Conservation (phyloP, 2,329 filamentous ascomycete species). For the Cordyceps javanica region DNA sequence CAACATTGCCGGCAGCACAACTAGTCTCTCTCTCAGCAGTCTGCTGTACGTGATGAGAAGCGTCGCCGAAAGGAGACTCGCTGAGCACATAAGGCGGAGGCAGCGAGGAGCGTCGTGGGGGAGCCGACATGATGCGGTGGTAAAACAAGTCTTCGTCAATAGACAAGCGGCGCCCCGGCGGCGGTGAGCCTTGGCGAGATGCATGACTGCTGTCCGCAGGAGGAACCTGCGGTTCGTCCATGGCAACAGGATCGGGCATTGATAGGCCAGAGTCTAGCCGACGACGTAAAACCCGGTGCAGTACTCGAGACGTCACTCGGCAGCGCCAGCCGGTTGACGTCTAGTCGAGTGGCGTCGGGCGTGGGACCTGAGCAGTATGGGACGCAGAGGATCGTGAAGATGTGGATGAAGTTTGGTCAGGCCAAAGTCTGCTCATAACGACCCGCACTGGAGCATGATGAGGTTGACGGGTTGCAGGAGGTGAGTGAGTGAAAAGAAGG, state of each 20-base stretch:
- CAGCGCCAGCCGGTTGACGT: conserved; percentile 1
- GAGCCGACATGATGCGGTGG: conserved; percentile 43
- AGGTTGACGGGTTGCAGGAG: conserved; percentile 16
- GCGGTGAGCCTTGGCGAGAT: conserved; percentile 22
- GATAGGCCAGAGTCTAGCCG: conserved; percentile 18
- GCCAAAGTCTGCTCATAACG: conserved; percentile 30
- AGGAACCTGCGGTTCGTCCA: conserved; percentile 27
- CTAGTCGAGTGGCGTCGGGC: neutral
- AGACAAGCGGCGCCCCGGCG: conserved; percentile 41
- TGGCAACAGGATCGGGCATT: conserved; percentile 21
- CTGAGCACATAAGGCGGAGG: conserved; percentile 40
- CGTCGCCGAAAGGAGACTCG: neutral
- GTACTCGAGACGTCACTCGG: conserved; percentile 2
- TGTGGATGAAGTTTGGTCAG: conserved; percentile 28
- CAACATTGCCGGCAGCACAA: conserved; percentile 23
- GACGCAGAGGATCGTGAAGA: conserved; percentile 16
- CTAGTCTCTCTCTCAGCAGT: neutral
- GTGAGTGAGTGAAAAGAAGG: conserved; percentile 10
- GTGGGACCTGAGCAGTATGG: neutral
- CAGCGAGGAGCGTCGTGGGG: conserved; percentile 37
- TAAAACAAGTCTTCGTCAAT: conserved; percentile 52
- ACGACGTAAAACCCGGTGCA: conserved; percentile 2
- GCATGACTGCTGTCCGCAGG: conserved; percentile 28
- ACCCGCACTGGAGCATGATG: conserved; percentile 28
- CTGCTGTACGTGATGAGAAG: neutral